A percentile compares a stretch with the other conserved stretches of the same genome.
Evolutionary conservation across 1,284 basidiomycete genomes (phyloP).

Genomic region (Volvariella volvacea): DNA sequence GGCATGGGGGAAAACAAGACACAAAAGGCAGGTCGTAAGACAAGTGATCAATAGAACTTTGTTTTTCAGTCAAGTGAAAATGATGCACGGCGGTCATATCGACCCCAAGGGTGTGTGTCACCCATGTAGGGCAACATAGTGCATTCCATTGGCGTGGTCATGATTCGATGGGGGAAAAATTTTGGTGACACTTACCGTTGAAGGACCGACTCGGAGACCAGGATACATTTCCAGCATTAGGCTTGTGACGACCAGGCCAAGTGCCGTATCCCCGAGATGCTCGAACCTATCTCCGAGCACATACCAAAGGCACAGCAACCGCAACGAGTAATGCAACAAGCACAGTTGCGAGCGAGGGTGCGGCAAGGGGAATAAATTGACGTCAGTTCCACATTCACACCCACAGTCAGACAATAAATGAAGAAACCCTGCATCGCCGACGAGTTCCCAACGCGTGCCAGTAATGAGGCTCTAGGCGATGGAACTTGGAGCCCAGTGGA

Average conservation of each 20-base stretch:
- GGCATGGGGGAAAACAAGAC: not conserved
- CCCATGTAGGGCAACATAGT: no score
- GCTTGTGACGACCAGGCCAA: constrained; percentile 57
- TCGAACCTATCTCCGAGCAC: constrained; percentile 43
- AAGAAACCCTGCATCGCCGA: no score
- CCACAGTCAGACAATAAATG: no score
- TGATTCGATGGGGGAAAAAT: not conserved
- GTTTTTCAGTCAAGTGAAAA: no score
- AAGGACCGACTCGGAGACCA: constrained; percentile 65
- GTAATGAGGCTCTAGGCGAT: no score
- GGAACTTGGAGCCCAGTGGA: no score
- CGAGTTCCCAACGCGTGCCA: no score
- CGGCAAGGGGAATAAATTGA: not conserved
- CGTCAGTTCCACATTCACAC: not conserved
- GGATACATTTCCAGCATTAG: constrained; percentile 59
- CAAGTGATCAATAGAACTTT: no score
- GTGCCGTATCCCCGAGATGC: constrained; percentile 66
- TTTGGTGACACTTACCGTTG: constrained; percentile 43
- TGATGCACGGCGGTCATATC: no score
- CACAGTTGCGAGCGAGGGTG: not conserved
- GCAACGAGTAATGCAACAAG: constrained; percentile 1
- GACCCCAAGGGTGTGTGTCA: no score
- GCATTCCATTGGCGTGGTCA: not conserved
- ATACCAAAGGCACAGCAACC: constrained; percentile 5
- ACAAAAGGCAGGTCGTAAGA: constrained; percentile 1